phyloP scores from a whole-genome alignment of 257 asterid species.

The Ilex aquifolium region DNA sequence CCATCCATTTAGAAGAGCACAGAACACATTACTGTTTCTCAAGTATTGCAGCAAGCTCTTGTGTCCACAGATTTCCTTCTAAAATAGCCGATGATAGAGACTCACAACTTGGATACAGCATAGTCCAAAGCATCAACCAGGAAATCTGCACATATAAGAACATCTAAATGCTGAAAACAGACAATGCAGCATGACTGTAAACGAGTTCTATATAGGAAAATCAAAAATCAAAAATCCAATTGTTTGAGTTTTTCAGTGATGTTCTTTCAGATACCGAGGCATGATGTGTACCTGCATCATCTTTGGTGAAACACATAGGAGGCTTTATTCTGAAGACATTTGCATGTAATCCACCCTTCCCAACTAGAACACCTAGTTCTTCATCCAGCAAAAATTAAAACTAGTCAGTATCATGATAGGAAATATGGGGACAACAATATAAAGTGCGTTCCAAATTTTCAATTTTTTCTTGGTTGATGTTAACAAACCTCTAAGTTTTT shows the following conservation, averaged over 20 bases:
- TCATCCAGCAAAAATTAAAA: slow-evolving; percentile 12
- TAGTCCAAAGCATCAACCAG: slow-evolving; percentile 85
- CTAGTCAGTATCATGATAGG: neutral
- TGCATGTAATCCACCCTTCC: slow-evolving; percentile 94
- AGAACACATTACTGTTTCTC: no score
- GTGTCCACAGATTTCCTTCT: neutral
- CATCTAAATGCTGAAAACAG: neutral
- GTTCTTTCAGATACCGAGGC: neutral
- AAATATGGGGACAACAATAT: neutral
- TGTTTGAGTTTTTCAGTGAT: neutral
- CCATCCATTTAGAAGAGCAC: no score
- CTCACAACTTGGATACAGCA: slow-evolving; percentile 67
- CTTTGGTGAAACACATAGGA: slow-evolving; percentile 86
- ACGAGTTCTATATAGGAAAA: neutral
- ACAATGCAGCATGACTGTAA: neutral
- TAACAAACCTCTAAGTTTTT: slow-evolving; percentile 80
- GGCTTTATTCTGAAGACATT: slow-evolving; percentile 97
- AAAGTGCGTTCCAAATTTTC: neutral
- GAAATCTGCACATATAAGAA: slow-evolving; percentile 54
- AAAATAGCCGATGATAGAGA: slow-evolving; percentile 1
- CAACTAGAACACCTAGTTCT: slow-evolving; percentile 89
- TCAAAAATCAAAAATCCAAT: neutral
- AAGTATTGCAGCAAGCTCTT: neutral
- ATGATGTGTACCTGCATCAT: slow-evolving; percentile 72
- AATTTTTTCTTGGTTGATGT: slow-evolving; percentile 4